Conservation (phyloP, 306 rosid species). For the Oemleria cerasiformis region DNA sequence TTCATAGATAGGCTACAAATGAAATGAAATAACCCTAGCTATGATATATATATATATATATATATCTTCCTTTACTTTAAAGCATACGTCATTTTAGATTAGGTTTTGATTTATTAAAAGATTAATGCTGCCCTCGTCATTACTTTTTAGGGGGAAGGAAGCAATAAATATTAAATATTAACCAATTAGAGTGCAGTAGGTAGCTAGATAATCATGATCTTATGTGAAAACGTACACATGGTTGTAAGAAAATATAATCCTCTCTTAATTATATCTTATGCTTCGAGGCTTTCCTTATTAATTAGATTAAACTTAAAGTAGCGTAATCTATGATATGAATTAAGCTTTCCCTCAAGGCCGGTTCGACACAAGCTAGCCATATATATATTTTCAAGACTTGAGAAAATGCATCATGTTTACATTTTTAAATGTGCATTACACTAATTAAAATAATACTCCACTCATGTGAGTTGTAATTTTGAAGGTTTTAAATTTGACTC, state of each 20-base stretch:
- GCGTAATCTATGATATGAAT: no score
- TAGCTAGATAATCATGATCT: neutral
- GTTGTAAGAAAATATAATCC: neutral
- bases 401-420: no score
- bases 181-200: neutral
- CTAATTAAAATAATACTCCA: no score
- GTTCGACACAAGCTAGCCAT: no score
- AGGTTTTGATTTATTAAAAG: conserved; percentile 28
- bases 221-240: neutral
- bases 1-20: conserved; percentile 17
- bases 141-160: conserved; percentile 20
- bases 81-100: conserved; percentile 42
- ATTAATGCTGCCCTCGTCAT: conserved; percentile 38
- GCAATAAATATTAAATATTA: neutral
- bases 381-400: no score
- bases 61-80: conserved; percentile 27
- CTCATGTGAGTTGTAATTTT: no score
- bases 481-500: no score
- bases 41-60: no score
- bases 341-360: no score
- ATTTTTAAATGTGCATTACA: no score
- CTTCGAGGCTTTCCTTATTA: no score
- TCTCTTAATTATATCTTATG: neutral
- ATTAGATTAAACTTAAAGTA: no score
- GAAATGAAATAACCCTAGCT: conserved; percentile 18